Evolutionary conservation across 257 asterid species (phyloP), one percentile per base, ranked within the genome.

Genomic region (Fraxinus americana): DNA sequence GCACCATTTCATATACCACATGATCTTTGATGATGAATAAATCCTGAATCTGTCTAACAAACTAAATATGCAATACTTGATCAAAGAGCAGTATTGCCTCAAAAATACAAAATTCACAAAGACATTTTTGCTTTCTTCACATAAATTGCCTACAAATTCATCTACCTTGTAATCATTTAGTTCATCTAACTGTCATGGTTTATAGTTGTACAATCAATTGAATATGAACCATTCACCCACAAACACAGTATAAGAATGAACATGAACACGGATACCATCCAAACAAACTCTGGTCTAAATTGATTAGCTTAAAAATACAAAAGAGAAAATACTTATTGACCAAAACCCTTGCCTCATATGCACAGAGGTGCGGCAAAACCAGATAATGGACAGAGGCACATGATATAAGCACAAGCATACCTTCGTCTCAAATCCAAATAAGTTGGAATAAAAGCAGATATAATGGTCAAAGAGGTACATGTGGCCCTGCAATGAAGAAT

Each of bases 371-470:
- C 17, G 25, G 34, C 63, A 61, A 21, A 61, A 61, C 6, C 67
- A 21, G 67, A 59, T 21, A 61, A 10, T n/a, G 34, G 34, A 61
- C 4, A 23, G 68, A 61, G 16, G 32, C 12, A 23, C 68, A 35
- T 27, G 4, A 67, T 34, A 77, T 50, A 29, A 23, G 71, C 81
- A 68, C 74, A 70, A 76, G 74, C 82, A 79, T 70, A 93, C 99
- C 99, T 92, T 96, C 54, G 99, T 96, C 92, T 96, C 99, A 85
- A 90, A 96, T 75, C 99, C 98, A 74, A 96, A 94, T 35, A 96
- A 87, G 86, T 96, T 96, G 83, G 99, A 94, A 75, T 96, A 96
- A 81, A 96, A 96, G 97, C 99, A 96, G 81, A 96, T 85, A 74
- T 69, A 72, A 88, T 83, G 97, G 32, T 75, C 97, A 87, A 96